phyloP scores from a whole-genome alignment of 164 flowering plant genomes.

The Chimonanthus salicifolius region DNA sequence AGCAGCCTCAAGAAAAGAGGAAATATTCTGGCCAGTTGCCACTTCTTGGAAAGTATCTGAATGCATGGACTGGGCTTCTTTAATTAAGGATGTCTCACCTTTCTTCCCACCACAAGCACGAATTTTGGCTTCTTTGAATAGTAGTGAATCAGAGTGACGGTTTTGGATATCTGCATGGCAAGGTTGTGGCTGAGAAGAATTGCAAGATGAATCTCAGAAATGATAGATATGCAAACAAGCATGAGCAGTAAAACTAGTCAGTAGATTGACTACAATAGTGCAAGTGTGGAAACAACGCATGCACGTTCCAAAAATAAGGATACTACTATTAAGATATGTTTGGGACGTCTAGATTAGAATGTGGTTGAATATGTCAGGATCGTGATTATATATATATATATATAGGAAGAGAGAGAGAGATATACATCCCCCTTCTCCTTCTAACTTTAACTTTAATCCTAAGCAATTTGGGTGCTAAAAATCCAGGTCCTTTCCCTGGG shows the following conservation, averaged over 20 bases:
- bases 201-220: not conserved
- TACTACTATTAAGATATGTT: too few relatives aligned
- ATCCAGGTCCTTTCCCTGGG: too few relatives aligned
- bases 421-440: too few relatives aligned
- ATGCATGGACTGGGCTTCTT: constrained; percentile 14
- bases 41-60: constrained; percentile 14
- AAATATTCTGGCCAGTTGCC: constrained; percentile 13
- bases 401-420: too few relatives aligned
- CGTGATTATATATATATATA: too few relatives aligned
- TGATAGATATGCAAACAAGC: not conserved
- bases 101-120: constrained; percentile 10
- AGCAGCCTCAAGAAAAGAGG: constrained; percentile 11
- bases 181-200: not conserved
- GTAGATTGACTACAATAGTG: too few relatives aligned
- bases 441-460: too few relatives aligned
- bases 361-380: too few relatives aligned
- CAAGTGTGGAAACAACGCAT: not conserved
- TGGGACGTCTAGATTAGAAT: too few relatives aligned
- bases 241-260: not conserved
- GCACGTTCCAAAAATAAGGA: not conserved
- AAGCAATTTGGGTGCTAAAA: too few relatives aligned
- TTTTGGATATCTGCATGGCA: constrained; percentile 9
- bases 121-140: constrained; percentile 8
- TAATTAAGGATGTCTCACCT: constrained; percentile 26
- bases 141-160: constrained; percentile 1